Evolutionary conservation across 2,329 filamentous ascomycete genomes (phyloP).

Genomic region (Alternaria conjuncta): DNA sequence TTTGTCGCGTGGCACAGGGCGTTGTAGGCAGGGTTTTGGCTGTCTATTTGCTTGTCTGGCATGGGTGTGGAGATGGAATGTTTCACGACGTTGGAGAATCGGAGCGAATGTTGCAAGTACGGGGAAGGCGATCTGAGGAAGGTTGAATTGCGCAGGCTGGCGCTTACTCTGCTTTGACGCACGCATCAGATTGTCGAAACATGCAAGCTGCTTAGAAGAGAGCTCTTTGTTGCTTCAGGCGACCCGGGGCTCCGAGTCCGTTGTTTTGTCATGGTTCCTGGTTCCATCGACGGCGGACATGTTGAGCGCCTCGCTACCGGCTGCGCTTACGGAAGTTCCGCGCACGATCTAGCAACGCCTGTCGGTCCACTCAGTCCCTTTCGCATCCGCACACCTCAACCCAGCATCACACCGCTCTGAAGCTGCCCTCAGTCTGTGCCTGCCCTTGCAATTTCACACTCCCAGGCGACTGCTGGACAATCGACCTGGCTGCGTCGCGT

Average conservation of each 20-base stretch:
- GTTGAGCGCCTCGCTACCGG: slow-evolving; percentile 18
- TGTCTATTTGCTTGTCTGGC: slow-evolving; percentile 10
- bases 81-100: slow-evolving; percentile 6
- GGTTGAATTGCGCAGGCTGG: slow-evolving; percentile 1
- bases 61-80: slow-evolving; percentile 8
- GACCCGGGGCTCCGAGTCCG: neutral
- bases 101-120: neutral
- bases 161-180: neutral
- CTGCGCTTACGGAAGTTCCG: slow-evolving; percentile 13
- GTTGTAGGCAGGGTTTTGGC: slow-evolving; percentile 3
- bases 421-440: slow-evolving; percentile 17
- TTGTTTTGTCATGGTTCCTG: neutral
- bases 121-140: neutral
- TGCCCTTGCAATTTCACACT: slow-evolving; percentile 18
- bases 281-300: neutral
- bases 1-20: slow-evolving; percentile 9
- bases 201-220: neutral
- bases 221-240: neutral
- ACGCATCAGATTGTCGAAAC: neutral
- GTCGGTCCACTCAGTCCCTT: slow-evolving; percentile 17
- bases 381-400: slow-evolving; percentile 20
- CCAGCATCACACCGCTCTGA: slow-evolving; percentile 25
- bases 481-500: slow-evolving; percentile 26
- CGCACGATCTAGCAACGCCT: slow-evolving; percentile 9
- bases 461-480: slow-evolving; percentile 13